These are phyloP conservation scores for Eucalyptus pauciflora DNA, from an alignment of 345 rosid genomes.

Conservation along the genomic window DNA sequence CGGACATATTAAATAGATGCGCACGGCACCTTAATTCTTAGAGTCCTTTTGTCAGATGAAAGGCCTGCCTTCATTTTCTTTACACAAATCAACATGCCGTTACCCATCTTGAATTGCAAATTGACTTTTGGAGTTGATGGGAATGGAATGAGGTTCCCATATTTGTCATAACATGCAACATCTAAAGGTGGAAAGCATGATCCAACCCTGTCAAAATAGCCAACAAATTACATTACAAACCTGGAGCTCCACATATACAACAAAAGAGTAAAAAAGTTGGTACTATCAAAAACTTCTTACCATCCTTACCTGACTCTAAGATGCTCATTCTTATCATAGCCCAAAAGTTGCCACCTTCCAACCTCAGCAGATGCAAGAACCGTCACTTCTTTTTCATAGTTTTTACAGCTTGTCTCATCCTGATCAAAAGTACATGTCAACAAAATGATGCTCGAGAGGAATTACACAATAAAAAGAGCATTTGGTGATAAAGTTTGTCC, in stretches of 20 bases:
- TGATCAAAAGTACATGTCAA: neutral
- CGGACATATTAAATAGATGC: neutral
- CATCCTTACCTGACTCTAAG: neutral
- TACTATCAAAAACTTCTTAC: neutral
- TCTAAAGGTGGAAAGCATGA: conserved; percentile 17
- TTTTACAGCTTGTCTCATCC: conserved; percentile 20
- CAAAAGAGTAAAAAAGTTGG: neutral
- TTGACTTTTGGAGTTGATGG: conserved; percentile 16
- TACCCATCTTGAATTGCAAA: conserved; percentile 10
- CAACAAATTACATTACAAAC: neutral
- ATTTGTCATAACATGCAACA: conserved; percentile 40
- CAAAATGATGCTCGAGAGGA: neutral
- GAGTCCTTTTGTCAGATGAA: conserved; percentile 11
- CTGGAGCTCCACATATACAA: neutral
- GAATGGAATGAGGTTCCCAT: conserved; percentile 28
- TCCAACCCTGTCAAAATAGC: conserved; percentile 37
- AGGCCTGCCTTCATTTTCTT: conserved; percentile 19
- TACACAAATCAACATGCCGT: neutral
- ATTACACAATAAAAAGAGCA: neutral
- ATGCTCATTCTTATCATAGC: neutral
- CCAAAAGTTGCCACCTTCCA: conserved; percentile 31
- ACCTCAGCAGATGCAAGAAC: conserved; percentile 29
- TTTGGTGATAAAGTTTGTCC: neutral
- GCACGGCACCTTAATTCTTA: conserved; percentile 27
- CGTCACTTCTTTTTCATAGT: conserved; percentile 14